A percentile compares a stretch with the other conserved stretches of the same genome.
Evolutionary conservation across 345 rosid species (phyloP).

Genomic region (Lumnitzera littorea): DNA sequence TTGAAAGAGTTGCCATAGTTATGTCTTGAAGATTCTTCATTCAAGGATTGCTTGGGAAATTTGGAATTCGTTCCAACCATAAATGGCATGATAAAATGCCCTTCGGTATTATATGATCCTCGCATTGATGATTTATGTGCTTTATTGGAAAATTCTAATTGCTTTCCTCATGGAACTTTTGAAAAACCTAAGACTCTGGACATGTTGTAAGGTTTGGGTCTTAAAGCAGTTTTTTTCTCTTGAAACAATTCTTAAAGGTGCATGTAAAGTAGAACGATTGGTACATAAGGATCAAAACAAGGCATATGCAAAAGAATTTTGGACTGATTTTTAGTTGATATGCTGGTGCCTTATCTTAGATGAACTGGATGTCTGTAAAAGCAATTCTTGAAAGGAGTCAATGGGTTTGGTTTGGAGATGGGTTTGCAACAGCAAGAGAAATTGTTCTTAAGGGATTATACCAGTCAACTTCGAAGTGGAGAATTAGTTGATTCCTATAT

Average conservation of each 20-base stretch:
- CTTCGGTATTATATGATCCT: constrained; percentile 71
- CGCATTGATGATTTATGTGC: no score
- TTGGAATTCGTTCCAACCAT: constrained; percentile 80
- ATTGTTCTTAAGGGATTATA: constrained; percentile 92
- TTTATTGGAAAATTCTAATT: constrained; percentile 67
- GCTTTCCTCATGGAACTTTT: constrained; percentile 65
- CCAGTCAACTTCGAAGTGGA: constrained; percentile 83
- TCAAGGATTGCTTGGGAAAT: constrained; percentile 57
- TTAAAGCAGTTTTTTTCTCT: constrained; percentile 67
- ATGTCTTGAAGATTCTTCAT: constrained; percentile 61
- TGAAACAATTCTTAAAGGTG: constrained; percentile 76
- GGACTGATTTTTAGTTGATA: constrained; percentile 76
- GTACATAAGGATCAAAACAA: no score
- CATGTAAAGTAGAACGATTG: constrained; percentile 59
- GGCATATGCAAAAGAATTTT: constrained; percentile 73
- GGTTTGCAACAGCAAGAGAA: constrained; percentile 83
- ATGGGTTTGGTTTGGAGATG: constrained; percentile 99
- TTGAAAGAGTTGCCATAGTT: constrained; percentile 74
- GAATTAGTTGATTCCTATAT: no score
- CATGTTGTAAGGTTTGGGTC: constrained; percentile 85
- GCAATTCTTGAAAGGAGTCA: constrained; percentile 96
- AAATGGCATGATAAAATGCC: constrained; percentile 52
- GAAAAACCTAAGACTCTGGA: constrained; percentile 62
- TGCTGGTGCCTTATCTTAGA: constrained; percentile 97
- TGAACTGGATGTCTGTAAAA: constrained; percentile 90